Percentiles rank a stretch among this genome's conserved stretches.
phyloP scores from a whole-genome alignment of 768 basidiomycete genomes.

The Xanthoconium stramineum region DNA sequence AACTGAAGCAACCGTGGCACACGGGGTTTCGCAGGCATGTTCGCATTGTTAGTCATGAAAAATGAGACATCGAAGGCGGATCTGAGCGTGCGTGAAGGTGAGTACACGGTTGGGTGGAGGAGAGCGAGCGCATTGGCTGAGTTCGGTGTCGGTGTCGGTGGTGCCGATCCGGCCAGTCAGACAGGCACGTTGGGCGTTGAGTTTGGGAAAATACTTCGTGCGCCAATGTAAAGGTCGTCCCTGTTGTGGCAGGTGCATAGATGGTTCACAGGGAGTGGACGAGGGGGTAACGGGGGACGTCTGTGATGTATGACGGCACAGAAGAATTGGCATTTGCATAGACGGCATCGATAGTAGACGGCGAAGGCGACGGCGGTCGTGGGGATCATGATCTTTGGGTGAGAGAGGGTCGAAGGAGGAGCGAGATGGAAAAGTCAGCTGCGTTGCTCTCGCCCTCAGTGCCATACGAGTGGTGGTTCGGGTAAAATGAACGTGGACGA shows the following conservation, averaged over 20 bases:
- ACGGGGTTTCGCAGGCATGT: slow-evolving; percentile 29
- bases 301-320: slow-evolving; percentile 24
- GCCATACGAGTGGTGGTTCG: slow-evolving; percentile 18
- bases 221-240: slow-evolving; percentile 33
- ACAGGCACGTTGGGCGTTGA: too few relatives aligned
- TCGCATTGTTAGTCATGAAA: slow-evolving; percentile 22
- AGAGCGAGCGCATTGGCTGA: slow-evolving; percentile 47
- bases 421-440: slow-evolving; percentile 22
- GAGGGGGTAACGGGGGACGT: slow-evolving; percentile 30
- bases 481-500: slow-evolving; percentile 17
- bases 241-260: slow-evolving; percentile 32
- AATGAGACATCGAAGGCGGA: slow-evolving; percentile 24
- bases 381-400: not conserved
- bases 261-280: slow-evolving; percentile 31
- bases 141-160: slow-evolving; percentile 51
- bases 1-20: not conserved
- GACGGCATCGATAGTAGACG: not conserved
- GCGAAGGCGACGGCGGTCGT: not conserved
- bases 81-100: slow-evolving; percentile 8
- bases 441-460: slow-evolving; percentile 16
- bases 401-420: slow-evolving; percentile 25
- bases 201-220: slow-evolving; percentile 21
- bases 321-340: slow-evolving; percentile 6
- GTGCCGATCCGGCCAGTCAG: too few relatives aligned
- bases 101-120: too few relatives aligned